Evolutionary conservation across 768 basidiomycete species (phyloP), one percentile per base, ranked within the genome.

Genomic region (Stropharia rugosoannulata): DNA sequence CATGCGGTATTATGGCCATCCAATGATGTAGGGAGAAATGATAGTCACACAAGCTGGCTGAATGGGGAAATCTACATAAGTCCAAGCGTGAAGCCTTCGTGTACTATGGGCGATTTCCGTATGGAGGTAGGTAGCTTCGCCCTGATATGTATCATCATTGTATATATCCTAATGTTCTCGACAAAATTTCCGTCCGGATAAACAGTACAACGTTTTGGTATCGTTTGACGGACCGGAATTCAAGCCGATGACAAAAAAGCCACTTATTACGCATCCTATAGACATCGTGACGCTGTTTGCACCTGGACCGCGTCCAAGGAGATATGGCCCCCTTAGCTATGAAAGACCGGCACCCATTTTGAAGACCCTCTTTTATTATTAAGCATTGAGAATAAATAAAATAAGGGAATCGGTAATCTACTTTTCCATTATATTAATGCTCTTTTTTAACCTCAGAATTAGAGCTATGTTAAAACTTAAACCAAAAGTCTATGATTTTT

Each of bases 41-140:
- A 54, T 48, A 61, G 68, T 32, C 61, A 46, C 55, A 59, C 46
- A 49, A 64, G 66, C 18, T 61, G 59, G 46, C 48, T 77, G 40
- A 66, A 66, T 49, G 75, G 76, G 1, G 76, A 77, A 59, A 58
- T 78, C 13, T 72, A 73, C 41, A 59, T 79, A 12, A 61, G 63
- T 32, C 55, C 59, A 22, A 70, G 73, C 38, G 59, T 70, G 39
- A 74, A 72, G 57, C 70, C 75, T 18, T 70, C 76, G 4, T 69
- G 71, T 16, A 61, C 67, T 2, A 73, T 79, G 44, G 71, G 63
- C 5, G 65, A 72, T 54, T 77, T 78, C 58, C 58, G 67, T 37
- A 68, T 76, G 48, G 70, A 75, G 72, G 77, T 77, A 32, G 8
- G 36, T 5, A 62, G n/a, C 5, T 36, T 29, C 18, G 10, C 12